phyloP scores from a whole-genome alignment of 2,329 filamentous ascomycete species.

The Arthrobotrys sphaeroides region DNA sequence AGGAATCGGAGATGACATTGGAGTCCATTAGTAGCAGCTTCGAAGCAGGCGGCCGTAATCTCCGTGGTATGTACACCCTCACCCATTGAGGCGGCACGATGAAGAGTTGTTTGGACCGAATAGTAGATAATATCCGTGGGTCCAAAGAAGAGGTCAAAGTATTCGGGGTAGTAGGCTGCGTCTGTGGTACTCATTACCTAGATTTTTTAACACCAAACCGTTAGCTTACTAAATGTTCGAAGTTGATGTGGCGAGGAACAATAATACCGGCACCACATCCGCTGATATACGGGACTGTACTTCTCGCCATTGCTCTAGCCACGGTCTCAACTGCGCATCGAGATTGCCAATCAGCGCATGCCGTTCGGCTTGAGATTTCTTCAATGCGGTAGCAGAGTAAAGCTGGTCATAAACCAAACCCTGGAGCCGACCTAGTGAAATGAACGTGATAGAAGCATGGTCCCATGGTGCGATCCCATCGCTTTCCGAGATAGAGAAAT shows the following conservation, averaged over 20 bases:
- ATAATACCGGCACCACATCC: not conserved
- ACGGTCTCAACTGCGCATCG: slow-evolving; percentile 32
- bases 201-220: not conserved
- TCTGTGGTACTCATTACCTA: not conserved
- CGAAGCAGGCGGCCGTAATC: slow-evolving; percentile 48
- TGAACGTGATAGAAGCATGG: slow-evolving; percentile 33
- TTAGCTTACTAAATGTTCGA: not conserved
- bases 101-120: slow-evolving; percentile 41
- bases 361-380: slow-evolving; percentile 43
- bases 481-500: slow-evolving; percentile 27
- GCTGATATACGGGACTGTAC: slow-evolving; percentile 17
- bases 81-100: slow-evolving; percentile 51
- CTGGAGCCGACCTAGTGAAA: slow-evolving; percentile 31
- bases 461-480: slow-evolving; percentile 41
- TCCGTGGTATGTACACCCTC: slow-evolving; percentile 46
- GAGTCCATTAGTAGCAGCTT: slow-evolving; percentile 33
- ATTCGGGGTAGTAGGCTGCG: slow-evolving; percentile 25
- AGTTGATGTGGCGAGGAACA: not conserved
- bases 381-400: slow-evolving; percentile 45
- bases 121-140: slow-evolving; percentile 51
- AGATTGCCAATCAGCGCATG: slow-evolving; percentile 29
- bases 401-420: slow-evolving; percentile 46
- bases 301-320: slow-evolving; percentile 46
- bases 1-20: slow-evolving; percentile 43
- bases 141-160: slow-evolving; percentile 48